Base-by-base conservation (phyloP, 129 eudicot species). In the Rutidosis leptorrhynchoides region DNA sequence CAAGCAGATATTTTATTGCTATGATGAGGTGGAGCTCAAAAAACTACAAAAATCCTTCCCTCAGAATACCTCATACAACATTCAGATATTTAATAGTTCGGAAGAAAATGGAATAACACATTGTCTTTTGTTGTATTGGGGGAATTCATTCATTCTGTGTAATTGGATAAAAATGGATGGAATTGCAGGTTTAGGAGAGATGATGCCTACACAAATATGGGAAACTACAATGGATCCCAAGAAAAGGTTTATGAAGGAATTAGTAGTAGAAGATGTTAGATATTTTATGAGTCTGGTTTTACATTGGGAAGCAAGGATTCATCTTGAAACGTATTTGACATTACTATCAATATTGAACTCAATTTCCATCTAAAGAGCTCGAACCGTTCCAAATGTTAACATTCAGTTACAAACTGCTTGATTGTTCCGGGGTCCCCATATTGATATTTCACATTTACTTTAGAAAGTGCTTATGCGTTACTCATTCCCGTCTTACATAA, bases 141-240 rank as follows among this genome's bases (percentile, higher is more conserved):
- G 26, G 48, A 61, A 19, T 16, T 29, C 11, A 20, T 28, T 65
- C 6, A n/a, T 27, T 60, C n/a, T n/a, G n/a, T n/a, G n/a, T n/a
- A n/a, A n/a, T n/a, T n/a, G n/a, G 48, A 48, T 59, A 29, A 72
- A 28, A 7, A 33, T 25, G 65, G n/a, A n/a, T n/a, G n/a, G n/a
- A 64, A 12, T 32, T 59, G 33, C 78, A 90, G 97, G 97, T 20
- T 77, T 91, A 93, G 97, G 97, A 26, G 97, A 91, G 76, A 91
- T 91, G 97, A 91, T 91, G 97, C 94, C 97, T 7, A 9, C 48
- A 63, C 97, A 91, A 64, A 79, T 91, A 25, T 91, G 97, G 97
- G 97, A 91, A 75, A 91, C 97, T 28, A 91, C 97, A 6, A n/a
- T 91, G 64, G 82, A 85, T 76, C 97, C 97, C 3, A 90, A 87